Evolutionary conservation across 2,329 filamentous ascomycete species (phyloP).

Genomic region (Biscogniauxia mediterranea): DNA sequence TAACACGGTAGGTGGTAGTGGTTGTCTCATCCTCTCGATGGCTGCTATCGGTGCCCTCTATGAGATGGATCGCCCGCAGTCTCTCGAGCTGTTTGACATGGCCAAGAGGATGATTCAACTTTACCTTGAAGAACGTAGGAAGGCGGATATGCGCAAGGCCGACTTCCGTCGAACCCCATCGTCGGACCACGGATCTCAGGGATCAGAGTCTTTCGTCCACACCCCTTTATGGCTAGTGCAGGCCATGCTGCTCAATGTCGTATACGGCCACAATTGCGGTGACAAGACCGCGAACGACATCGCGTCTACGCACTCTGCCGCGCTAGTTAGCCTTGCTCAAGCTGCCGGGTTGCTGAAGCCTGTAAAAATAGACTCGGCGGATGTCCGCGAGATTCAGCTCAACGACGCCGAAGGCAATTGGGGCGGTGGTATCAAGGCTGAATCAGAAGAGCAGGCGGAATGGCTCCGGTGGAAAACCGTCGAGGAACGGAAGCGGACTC

Average conservation of each 20-base stretch:
- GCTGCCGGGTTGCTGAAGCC: conserved; percentile 70
- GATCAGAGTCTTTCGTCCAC: conserved; percentile 61
- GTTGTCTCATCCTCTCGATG: conserved; percentile 84
- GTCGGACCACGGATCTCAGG: conserved; percentile 46
- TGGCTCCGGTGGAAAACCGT: conserved; percentile 87
- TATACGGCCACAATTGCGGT: conserved; percentile 92
- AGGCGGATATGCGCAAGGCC: conserved; percentile 72
- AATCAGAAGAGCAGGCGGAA: conserved; percentile 62
- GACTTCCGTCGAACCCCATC: conserved; percentile 53
- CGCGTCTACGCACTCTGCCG: conserved; percentile 86
- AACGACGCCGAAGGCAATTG: conserved; percentile 48
- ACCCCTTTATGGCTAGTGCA: conserved; percentile 95
- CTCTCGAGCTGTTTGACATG: conserved; percentile 84
- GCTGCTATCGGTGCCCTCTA: conserved; percentile 74
- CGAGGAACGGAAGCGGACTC: conserved; percentile 89
- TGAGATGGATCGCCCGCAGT: conserved; percentile 76
- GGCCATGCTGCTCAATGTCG: conserved; percentile 92
- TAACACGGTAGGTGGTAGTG: conserved; percentile 70
- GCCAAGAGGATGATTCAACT: conserved; percentile 94
- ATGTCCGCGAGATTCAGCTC: conserved; percentile 57
- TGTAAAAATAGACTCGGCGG: conserved; percentile 43
- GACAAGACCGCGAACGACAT: conserved; percentile 90
- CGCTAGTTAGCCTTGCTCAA: conserved; percentile 85
- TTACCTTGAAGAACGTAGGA: conserved; percentile 87
- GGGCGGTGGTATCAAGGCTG: conserved; percentile 42